Evolutionary conservation across 805 yeast species (phyloP).

Genomic region (Tetrapisispora pingtungensis): DNA sequence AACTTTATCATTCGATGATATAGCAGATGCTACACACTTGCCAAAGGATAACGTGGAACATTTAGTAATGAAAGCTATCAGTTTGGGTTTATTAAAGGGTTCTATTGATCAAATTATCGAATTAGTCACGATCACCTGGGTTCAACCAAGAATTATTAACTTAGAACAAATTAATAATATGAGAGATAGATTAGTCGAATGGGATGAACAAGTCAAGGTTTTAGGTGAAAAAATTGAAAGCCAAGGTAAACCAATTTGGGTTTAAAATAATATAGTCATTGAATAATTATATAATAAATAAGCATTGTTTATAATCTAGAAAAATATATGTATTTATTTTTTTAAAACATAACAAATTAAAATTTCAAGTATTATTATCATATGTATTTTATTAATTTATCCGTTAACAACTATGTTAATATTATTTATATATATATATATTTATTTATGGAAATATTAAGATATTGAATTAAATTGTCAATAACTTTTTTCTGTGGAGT

Average conservation of each 20-base stretch:
- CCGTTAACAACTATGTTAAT: slow-evolving; percentile 37
- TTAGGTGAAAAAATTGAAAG: slow-evolving; percentile 52
- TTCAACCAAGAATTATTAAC: slow-evolving; percentile 90
- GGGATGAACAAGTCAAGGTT: slow-evolving; percentile 68
- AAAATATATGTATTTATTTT: no score
- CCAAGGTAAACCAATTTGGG: slow-evolving; percentile 59
- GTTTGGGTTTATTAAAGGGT: slow-evolving; percentile 79
- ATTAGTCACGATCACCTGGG: slow-evolving; percentile 78
- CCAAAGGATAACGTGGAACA: slow-evolving; percentile 66
- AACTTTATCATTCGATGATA: slow-evolving; percentile 60
- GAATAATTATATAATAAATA: not conserved
- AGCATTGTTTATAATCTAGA: not conserved
- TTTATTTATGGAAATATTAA: no score
- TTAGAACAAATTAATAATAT: slow-evolving; percentile 67
- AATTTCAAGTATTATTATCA: no score
- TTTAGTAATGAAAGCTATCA: slow-evolving; percentile 81
- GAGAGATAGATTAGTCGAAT: slow-evolving; percentile 58
- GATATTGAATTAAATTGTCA: no score
- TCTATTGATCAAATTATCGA: slow-evolving; percentile 78
- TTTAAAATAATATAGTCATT: slow-evolving; percentile 18
- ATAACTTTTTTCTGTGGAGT: no score
- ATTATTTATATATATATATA: not conserved
- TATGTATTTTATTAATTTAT: slow-evolving; percentile 30
- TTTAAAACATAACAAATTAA: no score
- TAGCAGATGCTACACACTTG: slow-evolving; percentile 61